Percentiles rank a stretch among this genome's conserved stretches.
phyloP scores from a whole-genome alignment of 257 asterid genomes.

The Solanum pimpinellifolium region DNA sequence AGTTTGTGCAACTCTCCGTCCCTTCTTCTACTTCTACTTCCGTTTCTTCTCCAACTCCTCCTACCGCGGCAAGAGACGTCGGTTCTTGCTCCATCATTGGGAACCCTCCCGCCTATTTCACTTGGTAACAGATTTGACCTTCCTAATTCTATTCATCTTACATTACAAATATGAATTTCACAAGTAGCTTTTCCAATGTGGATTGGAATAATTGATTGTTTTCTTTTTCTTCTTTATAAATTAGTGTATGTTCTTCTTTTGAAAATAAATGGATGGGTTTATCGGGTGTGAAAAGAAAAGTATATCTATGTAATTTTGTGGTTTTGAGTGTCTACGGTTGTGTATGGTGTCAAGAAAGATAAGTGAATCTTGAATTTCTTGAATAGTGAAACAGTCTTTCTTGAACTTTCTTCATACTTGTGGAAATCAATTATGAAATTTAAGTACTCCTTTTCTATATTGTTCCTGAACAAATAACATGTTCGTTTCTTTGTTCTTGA shows the following conservation, averaged over 20 bases:
- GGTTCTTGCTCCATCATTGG: conserved; percentile 58
- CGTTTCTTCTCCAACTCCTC: conserved; percentile 5
- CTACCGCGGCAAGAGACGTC: conserved; percentile 26
- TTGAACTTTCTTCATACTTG: background rate
- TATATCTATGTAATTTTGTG: background rate
- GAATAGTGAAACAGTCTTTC: background rate
- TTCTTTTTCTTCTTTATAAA: background rate
- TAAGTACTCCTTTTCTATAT: background rate
- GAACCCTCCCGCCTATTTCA: conserved; percentile 46
- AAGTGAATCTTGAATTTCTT: background rate
- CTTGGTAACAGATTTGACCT: conserved; percentile 31
- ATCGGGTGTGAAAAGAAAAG: background rate
- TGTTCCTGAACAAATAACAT: background rate
- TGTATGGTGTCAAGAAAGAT: background rate
- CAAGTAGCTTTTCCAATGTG: background rate
- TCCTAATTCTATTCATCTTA: background rate
- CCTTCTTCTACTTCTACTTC: conserved; percentile 35
- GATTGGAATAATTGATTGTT: background rate
- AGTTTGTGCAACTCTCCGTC: conserved; percentile 57
- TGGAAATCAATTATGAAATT: background rate
- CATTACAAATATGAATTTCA: background rate
- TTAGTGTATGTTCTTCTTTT: background rate
- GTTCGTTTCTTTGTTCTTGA: background rate
- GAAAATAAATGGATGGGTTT: background rate
- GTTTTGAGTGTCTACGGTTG: background rate